Evolutionary conservation across 371 early-diverging fungal species (phyloP), one percentile per base, ranked within the genome.

Genomic region (Rhizomucor miehei): DNA sequence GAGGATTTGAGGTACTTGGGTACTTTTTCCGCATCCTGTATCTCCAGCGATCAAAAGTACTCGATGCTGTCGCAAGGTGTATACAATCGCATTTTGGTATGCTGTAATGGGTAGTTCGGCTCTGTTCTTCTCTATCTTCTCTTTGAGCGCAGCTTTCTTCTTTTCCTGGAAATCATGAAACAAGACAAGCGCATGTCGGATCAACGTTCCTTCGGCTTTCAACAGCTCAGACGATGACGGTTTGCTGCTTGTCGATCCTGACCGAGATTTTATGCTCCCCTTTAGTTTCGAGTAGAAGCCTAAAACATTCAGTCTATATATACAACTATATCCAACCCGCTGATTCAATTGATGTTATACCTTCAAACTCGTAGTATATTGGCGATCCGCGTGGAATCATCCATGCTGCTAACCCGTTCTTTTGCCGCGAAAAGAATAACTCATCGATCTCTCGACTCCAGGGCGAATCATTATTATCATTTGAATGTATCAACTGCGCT

Each of bases 1-100:
- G 19, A 90, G 71, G 57, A 87, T 90, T 55, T 92, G 90, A 9
- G 90, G 90, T 3, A 91, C 88, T 71, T 94, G 95, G 10, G 88
- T 89, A 44, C 81, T 83, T 57, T 89, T 89, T 53, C 89, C 89
- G 54, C 90, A 86, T 25, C 95, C 95, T 0, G 95, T 93, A 36
- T 87, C 91, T 16, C 91, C 91, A 9, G 84, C 83, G 29, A 90
- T 70, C 43, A 90, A 62, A 1, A 85, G 51, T 0, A 88, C 77
- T 8, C 82, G 69, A 54, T 85, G 75, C 0, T 71, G 58, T 21
- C 60, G 62, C 12, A 88, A 54, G 1, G 84, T 85, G 20, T 78
- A 56, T 8, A 82, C 65, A 44, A 94, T 86, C 1, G 77, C 67
- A 38, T 78, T 68, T 24, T 81, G 81, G 65, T 74, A 87, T 10